phyloP scores from a whole-genome alignment of 306 rosid genomes.

The Abrus pulchellus region DNA sequence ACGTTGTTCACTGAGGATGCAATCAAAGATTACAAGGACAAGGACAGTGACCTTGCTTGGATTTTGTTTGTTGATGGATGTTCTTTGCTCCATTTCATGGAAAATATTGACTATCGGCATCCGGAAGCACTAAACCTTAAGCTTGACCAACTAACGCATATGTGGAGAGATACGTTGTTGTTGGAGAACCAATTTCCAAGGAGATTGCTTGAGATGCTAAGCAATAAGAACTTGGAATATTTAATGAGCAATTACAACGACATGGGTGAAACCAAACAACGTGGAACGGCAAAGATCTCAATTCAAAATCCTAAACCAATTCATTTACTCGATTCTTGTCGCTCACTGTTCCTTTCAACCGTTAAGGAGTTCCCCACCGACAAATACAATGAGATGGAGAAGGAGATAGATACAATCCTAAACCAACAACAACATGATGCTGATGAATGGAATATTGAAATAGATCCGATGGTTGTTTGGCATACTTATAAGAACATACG shows the following conservation, averaged over 20 bases:
- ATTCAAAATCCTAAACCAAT: too few species aligned
- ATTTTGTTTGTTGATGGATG: conserved; percentile 43
- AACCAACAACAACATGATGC: too few species aligned
- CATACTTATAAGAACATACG: neutral
- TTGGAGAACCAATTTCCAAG: conserved; percentile 39
- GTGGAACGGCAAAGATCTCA: neutral
- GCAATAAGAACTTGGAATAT: neutral
- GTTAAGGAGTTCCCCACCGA: too few species aligned
- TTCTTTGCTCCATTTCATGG: conserved; percentile 21
- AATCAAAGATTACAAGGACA: neutral
- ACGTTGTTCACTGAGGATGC: neutral
- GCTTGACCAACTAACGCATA: neutral
- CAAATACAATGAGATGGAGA: neutral
- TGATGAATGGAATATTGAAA: neutral
- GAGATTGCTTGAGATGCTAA: neutral
- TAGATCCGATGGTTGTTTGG: neutral
- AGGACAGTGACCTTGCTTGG: neutral
- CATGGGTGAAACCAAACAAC: neutral
- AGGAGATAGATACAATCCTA: neutral
- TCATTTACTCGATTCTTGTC: neutral
- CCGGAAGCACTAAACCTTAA: conserved; percentile 11
- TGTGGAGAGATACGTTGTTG: neutral
- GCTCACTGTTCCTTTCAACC: neutral
- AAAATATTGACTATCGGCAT: neutral
- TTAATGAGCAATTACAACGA: fast-evolving